Conservation (phyloP, 306 rosid genomes). For the Oxytropis ochrocephala region DNA sequence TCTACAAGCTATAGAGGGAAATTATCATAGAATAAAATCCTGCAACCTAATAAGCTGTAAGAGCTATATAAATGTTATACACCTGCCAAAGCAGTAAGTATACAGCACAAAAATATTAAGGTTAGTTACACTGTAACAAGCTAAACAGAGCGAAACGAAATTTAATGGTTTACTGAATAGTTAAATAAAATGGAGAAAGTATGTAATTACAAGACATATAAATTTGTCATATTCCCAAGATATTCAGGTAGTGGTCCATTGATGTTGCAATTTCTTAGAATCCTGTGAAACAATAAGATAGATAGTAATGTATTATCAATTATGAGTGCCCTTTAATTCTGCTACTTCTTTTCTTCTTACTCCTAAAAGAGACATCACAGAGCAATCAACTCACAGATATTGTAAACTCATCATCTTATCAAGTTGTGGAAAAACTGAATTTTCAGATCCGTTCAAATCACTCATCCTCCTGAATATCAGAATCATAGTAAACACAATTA, state of each 20-base stretch:
- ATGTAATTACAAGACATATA: not conserved
- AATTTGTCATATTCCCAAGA: not conserved
- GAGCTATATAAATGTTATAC: not conserved
- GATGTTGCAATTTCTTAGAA: constrained; percentile 22
- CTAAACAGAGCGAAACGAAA: not conserved
- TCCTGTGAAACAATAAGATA: not conserved
- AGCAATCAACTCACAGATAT: constrained; percentile 31
- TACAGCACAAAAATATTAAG: not conserved
- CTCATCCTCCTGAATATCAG: constrained; percentile 45
- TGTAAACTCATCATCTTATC: constrained; percentile 17
- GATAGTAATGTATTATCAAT: not conserved
- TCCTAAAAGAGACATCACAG: constrained; percentile 15
- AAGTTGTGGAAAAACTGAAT: constrained; percentile 34
- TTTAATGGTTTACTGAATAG: constrained; percentile 7
- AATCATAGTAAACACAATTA: not conserved
- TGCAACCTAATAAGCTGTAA: not conserved
- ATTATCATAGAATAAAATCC: not conserved
- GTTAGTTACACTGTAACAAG: no score
- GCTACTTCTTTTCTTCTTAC: not conserved
- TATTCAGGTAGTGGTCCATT: not conserved
- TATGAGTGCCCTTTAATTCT: not conserved
- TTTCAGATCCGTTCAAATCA: constrained; percentile 44
- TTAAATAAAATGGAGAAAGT: constrained; percentile 8
- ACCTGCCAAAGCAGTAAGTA: not conserved
- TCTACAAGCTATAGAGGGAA: not conserved